Base-by-base conservation (phyloP, 495 filamentous ascomycete species). In the Lasiosphaeris hirsuta region DNA sequence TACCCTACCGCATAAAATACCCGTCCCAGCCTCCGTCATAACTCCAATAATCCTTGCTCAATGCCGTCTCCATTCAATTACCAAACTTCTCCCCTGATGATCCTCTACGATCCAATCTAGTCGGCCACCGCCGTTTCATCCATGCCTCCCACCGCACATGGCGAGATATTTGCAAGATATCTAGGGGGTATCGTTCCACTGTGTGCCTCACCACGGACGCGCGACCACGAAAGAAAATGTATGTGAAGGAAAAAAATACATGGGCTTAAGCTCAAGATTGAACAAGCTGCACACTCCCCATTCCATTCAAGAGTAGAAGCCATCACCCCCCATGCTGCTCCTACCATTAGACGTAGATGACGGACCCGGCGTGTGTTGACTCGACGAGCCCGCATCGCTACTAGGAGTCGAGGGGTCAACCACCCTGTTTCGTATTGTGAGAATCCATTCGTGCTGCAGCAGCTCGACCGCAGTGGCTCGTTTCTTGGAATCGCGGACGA, bases 371-470 rank as follows among this genome's bases (percentile, higher is more conserved):
- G 74, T 75, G 38, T 53, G 70, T 55, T 77, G 76, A 10, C 65
- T 58, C 40, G 72, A 72, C n/a, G 67, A 68, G 54, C 73, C 71
- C 35, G 68, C 61, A 14, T 75, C 74, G 40, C 78, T 81, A 43
- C 78, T 82, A 15, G 80, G 81, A 13, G 81, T 82, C 10, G 73
- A 58, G 4, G 81, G 80, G 51, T 82, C 79, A 36, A 84, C 78
- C 6, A 84, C 78, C 59, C 78, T 73, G 52, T 75, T 81, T 38
- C 79, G 71, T 51, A 84, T 82, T 33, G 69, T 74, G 75, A 82
- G 85, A 61, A 97, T 97, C 94, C 94, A 98, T 66, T 96, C 92
- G 67, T 96, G 92, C 68, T 96, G 91, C 33, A 98, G 80, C 39
- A 98, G 75, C 70, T 97, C 95, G 0, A 90, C 86, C 13, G 94